phyloP scores from a whole-genome alignment of 495 filamentous ascomycete species.

The Penicillium roqueforti region DNA sequence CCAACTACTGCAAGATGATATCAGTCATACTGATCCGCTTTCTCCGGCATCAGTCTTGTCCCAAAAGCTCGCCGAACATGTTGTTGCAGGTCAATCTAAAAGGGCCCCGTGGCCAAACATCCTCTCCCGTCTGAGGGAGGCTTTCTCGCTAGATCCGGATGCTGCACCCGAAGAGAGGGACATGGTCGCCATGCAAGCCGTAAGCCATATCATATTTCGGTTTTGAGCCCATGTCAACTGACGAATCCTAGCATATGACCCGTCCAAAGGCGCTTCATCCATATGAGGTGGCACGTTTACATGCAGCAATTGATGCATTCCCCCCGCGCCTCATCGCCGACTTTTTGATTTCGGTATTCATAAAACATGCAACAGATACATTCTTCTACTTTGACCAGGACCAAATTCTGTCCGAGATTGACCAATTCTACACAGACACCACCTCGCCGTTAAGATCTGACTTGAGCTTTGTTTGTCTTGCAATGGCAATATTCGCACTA shows the following conservation, averaged over 20 bases:
- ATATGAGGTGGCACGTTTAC: constrained; percentile 9
- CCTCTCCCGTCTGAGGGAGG: constrained; percentile 18
- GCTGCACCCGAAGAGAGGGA: constrained; percentile 7
- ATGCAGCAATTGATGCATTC: constrained; percentile 14
- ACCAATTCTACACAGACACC: constrained; percentile 18
- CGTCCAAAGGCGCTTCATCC: constrained; percentile 10
- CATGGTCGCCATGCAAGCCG: constrained; percentile 19
- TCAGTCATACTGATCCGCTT: constrained; percentile 1
- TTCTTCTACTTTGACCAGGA: constrained; percentile 28
- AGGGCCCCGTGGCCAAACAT: constrained; percentile 17
- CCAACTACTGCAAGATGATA: not conserved
- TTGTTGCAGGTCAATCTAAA: constrained; percentile 13
- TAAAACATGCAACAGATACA: constrained; percentile 20
- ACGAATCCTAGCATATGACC: constrained; percentile 11
- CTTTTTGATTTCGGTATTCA: constrained; percentile 21
- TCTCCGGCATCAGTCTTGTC: constrained; percentile 15
- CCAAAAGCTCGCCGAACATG: constrained; percentile 16
- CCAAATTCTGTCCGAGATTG: constrained; percentile 16
- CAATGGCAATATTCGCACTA: constrained; percentile 20
- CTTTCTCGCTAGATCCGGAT: constrained; percentile 17
- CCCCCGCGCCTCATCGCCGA: constrained; percentile 19
- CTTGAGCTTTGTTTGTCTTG: constrained; percentile 18
- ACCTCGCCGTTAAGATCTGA: constrained; percentile 11
- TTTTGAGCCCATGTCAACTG: not conserved
- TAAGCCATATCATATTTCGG: constrained; percentile 1